Evolutionary conservation across 2,329 filamentous ascomycete genomes (phyloP), one percentile per base, ranked within the genome.

Genomic region (Talaromyces pinophilus): DNA sequence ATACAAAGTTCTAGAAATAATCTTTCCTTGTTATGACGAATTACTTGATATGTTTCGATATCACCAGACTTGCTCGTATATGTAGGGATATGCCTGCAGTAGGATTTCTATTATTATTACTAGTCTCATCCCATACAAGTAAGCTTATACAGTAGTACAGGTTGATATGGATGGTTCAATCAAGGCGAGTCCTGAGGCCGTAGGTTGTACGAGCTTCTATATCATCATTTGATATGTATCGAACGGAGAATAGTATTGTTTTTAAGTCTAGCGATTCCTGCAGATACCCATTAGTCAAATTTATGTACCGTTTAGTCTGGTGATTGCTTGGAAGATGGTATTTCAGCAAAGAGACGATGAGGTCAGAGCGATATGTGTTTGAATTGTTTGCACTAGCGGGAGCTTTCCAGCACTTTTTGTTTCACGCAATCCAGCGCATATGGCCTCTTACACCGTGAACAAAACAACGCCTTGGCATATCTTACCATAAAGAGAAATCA

Each of bases 401-500:
- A 64, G 50, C 62, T 57, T 28, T 42, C 19, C 19, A 42, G 33
- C 17, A 57, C 50, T 64, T 63, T 64, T 64, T 64, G 52, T 63
- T 44, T 46, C 55, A 30, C 40, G 22, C 42, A 60, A 28, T 61
- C 33, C 38, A 30, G 38, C 40, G 40, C 25, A 60, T 40, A 25
- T 5, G 54, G 4, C 7, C 57, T 30, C 25, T 46, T 33, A 15
- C 7, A 8, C 19, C 10, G 22, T 22, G 40, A 28, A 60, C 22
- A 66, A 52, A 65, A 55, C 65, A 65, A 64, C 65, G 50, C 63
- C 54, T 66, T 60, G 33, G 25, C n/a, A 57, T 57, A 57, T 25
- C 22, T 33, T 19, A 22, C 11, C 42, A 40, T 63, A 63, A 64
- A 63, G 66, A 25, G 44, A 48, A 40, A 69, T 70, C 70, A 83